Percentiles rank a stretch among this genome's conserved stretches.
Evolutionary conservation across 768 basidiomycete species (phyloP).

Genomic region (Auricularia heimuer): DNA sequence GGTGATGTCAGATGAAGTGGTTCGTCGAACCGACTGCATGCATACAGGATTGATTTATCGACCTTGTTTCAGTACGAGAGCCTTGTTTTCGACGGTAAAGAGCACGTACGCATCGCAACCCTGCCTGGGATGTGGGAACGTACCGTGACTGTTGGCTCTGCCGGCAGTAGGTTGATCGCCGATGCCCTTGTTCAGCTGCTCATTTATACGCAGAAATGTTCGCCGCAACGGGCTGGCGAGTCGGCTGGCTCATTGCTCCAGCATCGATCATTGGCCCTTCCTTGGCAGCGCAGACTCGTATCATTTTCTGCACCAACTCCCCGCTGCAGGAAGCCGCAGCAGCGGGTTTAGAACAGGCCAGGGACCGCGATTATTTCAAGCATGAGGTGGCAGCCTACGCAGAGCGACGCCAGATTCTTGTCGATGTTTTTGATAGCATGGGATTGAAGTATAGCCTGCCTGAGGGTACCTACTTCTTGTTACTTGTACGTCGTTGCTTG

Average conservation of each 20-base stretch:
- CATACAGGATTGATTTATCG: background rate
- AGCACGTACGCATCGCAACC: constrained; percentile 86
- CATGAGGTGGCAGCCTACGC: constrained; percentile 67
- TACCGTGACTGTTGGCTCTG: constrained; percentile 92
- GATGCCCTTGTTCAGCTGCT: background rate
- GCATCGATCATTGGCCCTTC: constrained; percentile 73
- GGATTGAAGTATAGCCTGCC: constrained; percentile 82
- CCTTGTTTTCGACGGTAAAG: constrained; percentile 76
- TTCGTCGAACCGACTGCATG: constrained; percentile 29
- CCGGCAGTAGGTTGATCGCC: constrained; percentile 58
- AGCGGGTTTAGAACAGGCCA: constrained; percentile 74
- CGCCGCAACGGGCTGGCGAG: constrained; percentile 93
- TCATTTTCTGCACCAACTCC: constrained; percentile 92
- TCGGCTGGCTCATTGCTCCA: constrained; percentile 94
- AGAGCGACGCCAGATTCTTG: constrained; percentile 68
- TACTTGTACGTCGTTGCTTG: constrained; percentile 45
- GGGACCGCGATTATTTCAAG: constrained; percentile 64
- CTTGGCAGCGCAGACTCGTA: constrained; percentile 83
- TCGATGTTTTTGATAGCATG: constrained; percentile 68
- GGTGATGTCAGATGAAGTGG: constrained; percentile 95
- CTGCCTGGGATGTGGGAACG: constrained; percentile 99
- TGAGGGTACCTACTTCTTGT: constrained; percentile 84
- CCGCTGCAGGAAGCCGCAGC: constrained; percentile 93
- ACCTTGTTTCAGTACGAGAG: constrained; percentile 69
- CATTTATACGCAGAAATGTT: constrained; percentile 61